phyloP scores from a whole-genome alignment of 345 rosid genomes.

The Hibiscus trionum region DNA sequence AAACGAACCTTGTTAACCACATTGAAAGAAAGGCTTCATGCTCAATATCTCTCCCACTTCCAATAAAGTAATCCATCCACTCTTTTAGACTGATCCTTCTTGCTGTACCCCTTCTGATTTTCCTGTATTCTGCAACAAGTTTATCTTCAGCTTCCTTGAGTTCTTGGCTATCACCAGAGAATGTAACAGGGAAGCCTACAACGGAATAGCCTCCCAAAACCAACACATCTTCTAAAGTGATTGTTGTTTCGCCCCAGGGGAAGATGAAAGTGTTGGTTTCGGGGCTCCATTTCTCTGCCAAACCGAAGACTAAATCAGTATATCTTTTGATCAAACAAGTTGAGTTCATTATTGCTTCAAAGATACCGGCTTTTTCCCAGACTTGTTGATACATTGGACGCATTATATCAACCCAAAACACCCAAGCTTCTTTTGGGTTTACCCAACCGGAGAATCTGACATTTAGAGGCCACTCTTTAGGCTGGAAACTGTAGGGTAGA shows the following conservation, averaged over 20 bases:
- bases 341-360: slow-evolving; percentile 36
- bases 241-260: slow-evolving; percentile 49
- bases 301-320: slow-evolving; percentile 17
- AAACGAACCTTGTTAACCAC: slow-evolving; percentile 47
- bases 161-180: slow-evolving; percentile 4
- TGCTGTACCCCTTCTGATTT: neutral
- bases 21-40: slow-evolving; percentile 50
- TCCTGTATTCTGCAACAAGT: neutral
- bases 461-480: slow-evolving; percentile 14
- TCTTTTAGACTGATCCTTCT: slow-evolving; percentile 15
- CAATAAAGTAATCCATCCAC: slow-evolving; percentile 39
- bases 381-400: slow-evolving; percentile 9
- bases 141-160: slow-evolving; percentile 4
- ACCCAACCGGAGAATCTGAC: slow-evolving; percentile 11
- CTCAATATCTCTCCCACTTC: slow-evolving; percentile 39
- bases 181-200: slow-evolving; percentile 32
- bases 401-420: slow-evolving; percentile 36
- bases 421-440: neutral
- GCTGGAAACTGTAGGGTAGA: neutral
- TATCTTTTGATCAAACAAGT: slow-evolving; percentile 16
- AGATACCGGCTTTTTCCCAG: slow-evolving; percentile 45
- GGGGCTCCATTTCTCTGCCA: slow-evolving; percentile 44
- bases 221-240: slow-evolving; percentile 42
- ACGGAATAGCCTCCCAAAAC: slow-evolving; percentile 39
- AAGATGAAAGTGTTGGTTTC: slow-evolving; percentile 45